phyloP scores from a whole-genome alignment of 2,329 filamentous ascomycete species.

The Fusarium longipes region DNA sequence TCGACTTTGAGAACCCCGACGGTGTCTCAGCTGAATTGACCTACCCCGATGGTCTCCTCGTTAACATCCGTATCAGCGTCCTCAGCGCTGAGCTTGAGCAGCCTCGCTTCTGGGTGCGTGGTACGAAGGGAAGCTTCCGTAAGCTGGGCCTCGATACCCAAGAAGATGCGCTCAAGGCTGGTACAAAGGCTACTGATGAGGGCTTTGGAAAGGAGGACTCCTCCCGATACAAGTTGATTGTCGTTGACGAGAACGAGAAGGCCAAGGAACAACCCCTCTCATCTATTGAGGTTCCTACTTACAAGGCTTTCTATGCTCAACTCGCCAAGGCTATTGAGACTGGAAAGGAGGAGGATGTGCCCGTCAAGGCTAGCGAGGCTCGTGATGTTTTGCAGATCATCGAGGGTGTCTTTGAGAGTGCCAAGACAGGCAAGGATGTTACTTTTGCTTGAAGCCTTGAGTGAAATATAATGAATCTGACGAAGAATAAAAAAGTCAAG shows the following conservation, averaged over 20 bases:
- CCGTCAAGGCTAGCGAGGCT: slow-evolving; percentile 64
- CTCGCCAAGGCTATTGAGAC: slow-evolving; percentile 61
- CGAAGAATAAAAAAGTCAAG: slow-evolving; percentile 7
- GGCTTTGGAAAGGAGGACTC: slow-evolving; percentile 74
- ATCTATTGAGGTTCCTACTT: slow-evolving; percentile 74
- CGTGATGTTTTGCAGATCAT: slow-evolving; percentile 65
- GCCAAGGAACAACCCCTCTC: slow-evolving; percentile 63
- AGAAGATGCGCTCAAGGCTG: slow-evolving; percentile 77
- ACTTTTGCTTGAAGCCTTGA: slow-evolving; percentile 43
- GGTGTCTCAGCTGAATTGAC: slow-evolving; percentile 72
- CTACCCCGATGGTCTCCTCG: slow-evolving; percentile 72
- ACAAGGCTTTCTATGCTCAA: slow-evolving; percentile 72
- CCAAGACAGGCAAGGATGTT: slow-evolving; percentile 60
- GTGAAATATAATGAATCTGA: slow-evolving; percentile 25
- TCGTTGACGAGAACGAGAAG: slow-evolving; percentile 63
- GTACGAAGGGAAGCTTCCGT: slow-evolving; percentile 78
- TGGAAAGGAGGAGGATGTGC: slow-evolving; percentile 62
- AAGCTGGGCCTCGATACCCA: slow-evolving; percentile 79
- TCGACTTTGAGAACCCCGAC: slow-evolving; percentile 64
- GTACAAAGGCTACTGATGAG: slow-evolving; percentile 68
- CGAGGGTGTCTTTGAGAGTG: slow-evolving; percentile 64
- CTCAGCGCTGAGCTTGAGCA: slow-evolving; percentile 76
- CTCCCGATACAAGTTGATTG: slow-evolving; percentile 68
- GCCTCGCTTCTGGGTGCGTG: slow-evolving; percentile 80
- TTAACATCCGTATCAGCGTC: slow-evolving; percentile 75